Conservation (phyloP, 116 monocot species). For the Zostera marina region DNA sequence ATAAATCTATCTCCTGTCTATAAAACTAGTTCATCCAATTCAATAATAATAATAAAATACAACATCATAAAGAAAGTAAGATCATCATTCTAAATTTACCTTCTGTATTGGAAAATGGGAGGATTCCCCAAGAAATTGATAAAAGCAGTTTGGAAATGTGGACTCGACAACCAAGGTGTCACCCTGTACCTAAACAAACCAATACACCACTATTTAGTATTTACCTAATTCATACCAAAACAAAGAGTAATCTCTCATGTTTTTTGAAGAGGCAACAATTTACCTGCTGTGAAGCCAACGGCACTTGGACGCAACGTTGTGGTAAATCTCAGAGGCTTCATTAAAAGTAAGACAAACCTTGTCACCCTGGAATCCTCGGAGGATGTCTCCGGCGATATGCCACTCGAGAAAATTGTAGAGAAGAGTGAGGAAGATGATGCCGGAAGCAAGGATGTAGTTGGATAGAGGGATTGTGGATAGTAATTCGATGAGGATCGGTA, state of each 20-base stretch:
- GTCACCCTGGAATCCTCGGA: slow-evolving; percentile 50
- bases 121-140: slow-evolving; percentile 72
- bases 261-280: neutral
- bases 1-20: too few species aligned
- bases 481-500: slow-evolving; percentile 14
- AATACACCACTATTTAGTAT: too few species aligned
- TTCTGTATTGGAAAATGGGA: slow-evolving; percentile 48
- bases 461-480: slow-evolving; percentile 11
- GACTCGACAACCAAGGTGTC: slow-evolving; percentile 86
- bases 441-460: slow-evolving; percentile 22
- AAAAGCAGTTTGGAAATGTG: slow-evolving; percentile 79
- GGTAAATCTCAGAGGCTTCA: slow-evolving; percentile 43
- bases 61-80: neutral
- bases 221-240: neutral
- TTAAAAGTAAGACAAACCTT: slow-evolving; percentile 47
- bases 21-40: neutral
- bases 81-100: slow-evolving; percentile 23
- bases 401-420: slow-evolving; percentile 72
- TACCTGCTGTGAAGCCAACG: slow-evolving; percentile 61
- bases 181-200: slow-evolving; percentile 41
- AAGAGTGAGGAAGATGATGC: slow-evolving; percentile 21
- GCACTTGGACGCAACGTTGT: slow-evolving; percentile 57
- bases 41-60: neutral
- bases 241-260: too few species aligned
- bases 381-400: slow-evolving; percentile 40